Base-by-base conservation (phyloP, 805 yeast species). In the Candida krabiensis region DNA sequence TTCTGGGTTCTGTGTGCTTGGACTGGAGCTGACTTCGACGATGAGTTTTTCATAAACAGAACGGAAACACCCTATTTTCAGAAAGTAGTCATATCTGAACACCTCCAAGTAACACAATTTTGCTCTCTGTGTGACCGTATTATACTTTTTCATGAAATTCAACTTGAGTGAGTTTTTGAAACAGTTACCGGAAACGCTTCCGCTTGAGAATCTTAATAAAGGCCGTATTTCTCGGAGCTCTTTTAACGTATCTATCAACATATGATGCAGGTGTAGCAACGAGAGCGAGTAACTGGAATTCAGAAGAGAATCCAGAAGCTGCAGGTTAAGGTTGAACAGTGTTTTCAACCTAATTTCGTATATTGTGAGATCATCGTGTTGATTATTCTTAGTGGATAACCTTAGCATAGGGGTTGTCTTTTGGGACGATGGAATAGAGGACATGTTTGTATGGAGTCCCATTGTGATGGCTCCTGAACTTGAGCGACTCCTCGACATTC, bases 271-370 rank as follows among this genome's bases (percentile, higher is more conserved):
- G 19, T 40, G 33, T 3, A 49, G 24, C 11, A 49, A 27, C 2
- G 35, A 28, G 7, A 49, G 40, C 24, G 46, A 19, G 22, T 30
- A 43, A 12, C 40, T 29, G 11, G 41, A 37, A 33, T 39, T 37
- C 8, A 40, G 22, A 5, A 49, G 44, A 3, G 33, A 28, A 19
- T 49, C 54, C 18, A 42, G 12, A 5, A 49, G 40, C 21, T 49
- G 49, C 15, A 41, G 14, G 19, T 39, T 44, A 25, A 49, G 40
- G 27, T 47, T 49, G 38, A 41, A 43, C 28, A 46, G 28, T 3
- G 51, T 46, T 37, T 47, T 49, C 34, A 49, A 32, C 19, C 30
- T 38, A 29, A 33, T 31, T 33, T 49, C 49, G 28, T 35, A 39
- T 11, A 24, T 24, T 3, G 35, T 22, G 12, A 46, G 36, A 25